These are phyloP conservation scores for Simplicillium aogashimaense DNA, from an alignment of 2,329 filamentous ascomycete species.

Conservation along the genomic window DNA sequence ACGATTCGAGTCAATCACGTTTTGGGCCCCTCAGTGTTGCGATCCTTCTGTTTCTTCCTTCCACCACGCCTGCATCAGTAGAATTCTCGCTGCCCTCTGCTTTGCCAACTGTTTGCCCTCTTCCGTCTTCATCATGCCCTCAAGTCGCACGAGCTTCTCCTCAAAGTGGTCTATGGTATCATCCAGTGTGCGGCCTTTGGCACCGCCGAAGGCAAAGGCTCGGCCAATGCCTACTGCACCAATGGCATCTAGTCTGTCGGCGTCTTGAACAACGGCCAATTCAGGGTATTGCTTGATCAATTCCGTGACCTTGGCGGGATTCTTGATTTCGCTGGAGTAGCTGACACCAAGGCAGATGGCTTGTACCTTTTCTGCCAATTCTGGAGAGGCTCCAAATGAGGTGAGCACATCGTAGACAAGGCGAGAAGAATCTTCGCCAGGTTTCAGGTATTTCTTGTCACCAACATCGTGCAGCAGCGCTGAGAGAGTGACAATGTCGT, in stretches of 20 bases:
- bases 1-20: too few relatives aligned
- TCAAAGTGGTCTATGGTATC: constrained; percentile 66
- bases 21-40: too few relatives aligned
- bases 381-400: constrained; percentile 41
- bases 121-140: constrained; percentile 54
- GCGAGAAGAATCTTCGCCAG: constrained; percentile 45
- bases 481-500: constrained; percentile 52
- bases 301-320: constrained; percentile 48
- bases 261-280: constrained; percentile 75
- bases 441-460: constrained; percentile 68
- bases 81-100: constrained; percentile 42
- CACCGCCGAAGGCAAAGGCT: constrained; percentile 54
- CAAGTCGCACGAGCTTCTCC: constrained; percentile 61
- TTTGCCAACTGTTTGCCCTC: constrained; percentile 41
- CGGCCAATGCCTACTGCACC: constrained; percentile 78
- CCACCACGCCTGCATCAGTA: constrained; percentile 49
- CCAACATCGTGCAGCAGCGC: constrained; percentile 82
- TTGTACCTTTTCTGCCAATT: constrained; percentile 58
- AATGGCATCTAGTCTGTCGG: constrained; percentile 84
- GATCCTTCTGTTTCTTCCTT: constrained; percentile 31
- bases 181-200: constrained; percentile 47
- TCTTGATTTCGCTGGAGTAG: constrained; percentile 62
- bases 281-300: constrained; percentile 55
- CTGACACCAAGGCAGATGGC: constrained; percentile 67
- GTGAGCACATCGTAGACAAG: constrained; percentile 46